phyloP scores from a whole-genome alignment of 2,329 filamentous ascomycete genomes.

The Dothideomycetidae sp. region DNA sequence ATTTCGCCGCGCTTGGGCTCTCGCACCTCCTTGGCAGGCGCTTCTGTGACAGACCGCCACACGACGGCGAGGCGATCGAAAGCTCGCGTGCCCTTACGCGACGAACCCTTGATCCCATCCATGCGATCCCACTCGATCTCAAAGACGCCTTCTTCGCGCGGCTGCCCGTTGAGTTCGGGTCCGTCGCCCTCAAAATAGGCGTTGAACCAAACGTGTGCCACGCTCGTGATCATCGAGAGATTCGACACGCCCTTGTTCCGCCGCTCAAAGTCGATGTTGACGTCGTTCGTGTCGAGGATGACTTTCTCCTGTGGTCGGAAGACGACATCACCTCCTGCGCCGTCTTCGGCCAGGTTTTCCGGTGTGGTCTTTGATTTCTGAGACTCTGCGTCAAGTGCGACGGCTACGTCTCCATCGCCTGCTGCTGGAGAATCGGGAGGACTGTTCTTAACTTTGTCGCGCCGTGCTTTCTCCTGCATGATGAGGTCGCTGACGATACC shows the following conservation, averaged over 20 bases:
- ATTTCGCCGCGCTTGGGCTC: slow-evolving; percentile 54
- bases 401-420: slow-evolving; percentile 12
- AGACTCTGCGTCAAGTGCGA: slow-evolving; percentile 10
- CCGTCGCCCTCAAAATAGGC: slow-evolving; percentile 76
- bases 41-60: slow-evolving; percentile 45
- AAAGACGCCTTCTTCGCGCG: slow-evolving; percentile 57
- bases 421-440: slow-evolving; percentile 5
- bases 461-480: slow-evolving; percentile 14
- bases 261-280: slow-evolving; percentile 81
- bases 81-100: slow-evolving; percentile 64
- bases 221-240: slow-evolving; percentile 77
- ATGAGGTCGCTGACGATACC: slow-evolving; percentile 34
- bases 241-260: slow-evolving; percentile 63
- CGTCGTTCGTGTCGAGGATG: slow-evolving; percentile 62
- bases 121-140: slow-evolving; percentile 62
- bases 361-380: slow-evolving; percentile 7
- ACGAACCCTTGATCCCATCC: slow-evolving; percentile 89
- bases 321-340: slow-evolving; percentile 57
- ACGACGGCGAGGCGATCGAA: slow-evolving; percentile 74
- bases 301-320: slow-evolving; percentile 58
- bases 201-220: slow-evolving; percentile 97
- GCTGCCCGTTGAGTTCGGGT: slow-evolving; percentile 49
- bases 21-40: slow-evolving; percentile 33
- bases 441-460: slow-evolving; percentile 17
- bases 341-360: slow-evolving; percentile 19